These are phyloP conservation scores for Mallotus nudiflorus DNA, from an alignment of 345 rosid species.

Conservation along the genomic window DNA sequence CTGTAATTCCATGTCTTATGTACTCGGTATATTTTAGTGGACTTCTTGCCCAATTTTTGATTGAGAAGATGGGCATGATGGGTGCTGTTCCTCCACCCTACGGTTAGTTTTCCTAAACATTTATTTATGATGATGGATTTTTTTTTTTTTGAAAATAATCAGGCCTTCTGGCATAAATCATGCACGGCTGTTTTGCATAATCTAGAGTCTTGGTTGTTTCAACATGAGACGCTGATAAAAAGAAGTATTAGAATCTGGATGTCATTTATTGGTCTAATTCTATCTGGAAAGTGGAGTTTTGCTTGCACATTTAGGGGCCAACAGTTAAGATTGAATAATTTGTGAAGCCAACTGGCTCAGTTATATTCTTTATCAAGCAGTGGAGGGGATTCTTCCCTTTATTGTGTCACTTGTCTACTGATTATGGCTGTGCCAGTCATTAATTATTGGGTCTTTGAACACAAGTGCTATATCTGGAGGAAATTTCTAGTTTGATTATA, in stretches of 20 bases:
- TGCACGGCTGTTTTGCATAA: neutral
- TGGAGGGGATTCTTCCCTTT: no score
- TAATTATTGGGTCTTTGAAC: no score
- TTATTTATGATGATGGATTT: neutral
- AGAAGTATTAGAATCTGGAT: neutral
- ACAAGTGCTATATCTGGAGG: neutral
- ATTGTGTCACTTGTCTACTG: neutral
- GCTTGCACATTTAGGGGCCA: neutral
- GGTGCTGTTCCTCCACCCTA: constrained; percentile 87
- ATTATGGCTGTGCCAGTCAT: neutral
- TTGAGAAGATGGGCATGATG: constrained; percentile 99
- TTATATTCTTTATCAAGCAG: neutral
- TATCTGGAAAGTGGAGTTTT: neutral
- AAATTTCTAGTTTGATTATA: neutral
- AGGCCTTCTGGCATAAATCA: neutral
- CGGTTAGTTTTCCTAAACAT: constrained; percentile 59
- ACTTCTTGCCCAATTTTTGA: constrained; percentile 68
- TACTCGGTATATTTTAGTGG: constrained; percentile 81
- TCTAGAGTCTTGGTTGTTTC: neutral
- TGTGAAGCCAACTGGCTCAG: neutral
- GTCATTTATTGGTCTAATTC: neutral
- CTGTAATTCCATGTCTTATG: constrained; percentile 72
- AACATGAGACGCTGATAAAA: neutral
- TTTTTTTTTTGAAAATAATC: neutral
- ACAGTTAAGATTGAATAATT: neutral